Evolutionary conservation across 1,284 basidiomycete species (phyloP), one percentile per base, ranked within the genome.

Genomic region (Cryptococcus wingfieldii): DNA sequence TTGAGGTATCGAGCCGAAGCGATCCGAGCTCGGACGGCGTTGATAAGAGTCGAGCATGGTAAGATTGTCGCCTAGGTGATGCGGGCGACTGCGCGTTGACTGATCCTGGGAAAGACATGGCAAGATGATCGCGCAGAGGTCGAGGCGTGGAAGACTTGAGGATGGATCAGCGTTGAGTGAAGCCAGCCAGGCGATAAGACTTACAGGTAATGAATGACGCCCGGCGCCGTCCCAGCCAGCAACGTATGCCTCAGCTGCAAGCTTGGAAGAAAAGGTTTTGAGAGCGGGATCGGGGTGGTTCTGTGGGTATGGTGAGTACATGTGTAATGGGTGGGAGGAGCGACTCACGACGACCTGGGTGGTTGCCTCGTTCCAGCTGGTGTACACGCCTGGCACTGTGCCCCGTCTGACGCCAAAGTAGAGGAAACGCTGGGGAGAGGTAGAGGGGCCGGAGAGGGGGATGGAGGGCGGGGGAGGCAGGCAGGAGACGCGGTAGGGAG

Each of bases 201-300:
- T 58, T 50, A 69, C 67, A 39, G 67, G 69, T 55, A 69, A 44
- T 27, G 61, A 61, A 52, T 67, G 64, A 38, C 62, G 48, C 16
- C 68, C 68, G 14, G 62, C 61, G n/a, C 69, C 68, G 44, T 69
- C 57, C 69, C 69, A 71, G 3, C 69, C 69, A 23, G 43, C 41
- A 12, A 71, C 59, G 51, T 57, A 70, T 0, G 68, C 69, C 42
- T 67, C 55, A 10, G 69, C 69, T 6, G 69, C 69, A 19, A 68
- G 47, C 27, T 55, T 51, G 7, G 69, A 66, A 3, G 66, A 69
- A 43, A 70, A 71, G 8, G 65, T 67, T 50, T 66, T 67, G 58
- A 56, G 61, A 13, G 61, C 48, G 8, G 64, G 64, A 25, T 58
- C 63, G 13, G 64, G 60, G 45, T 67, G 55, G 39, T 60, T 42